Evolutionary conservation across 2,329 filamentous ascomycete species (phyloP).

Genomic region (Diatrype stigma): DNA sequence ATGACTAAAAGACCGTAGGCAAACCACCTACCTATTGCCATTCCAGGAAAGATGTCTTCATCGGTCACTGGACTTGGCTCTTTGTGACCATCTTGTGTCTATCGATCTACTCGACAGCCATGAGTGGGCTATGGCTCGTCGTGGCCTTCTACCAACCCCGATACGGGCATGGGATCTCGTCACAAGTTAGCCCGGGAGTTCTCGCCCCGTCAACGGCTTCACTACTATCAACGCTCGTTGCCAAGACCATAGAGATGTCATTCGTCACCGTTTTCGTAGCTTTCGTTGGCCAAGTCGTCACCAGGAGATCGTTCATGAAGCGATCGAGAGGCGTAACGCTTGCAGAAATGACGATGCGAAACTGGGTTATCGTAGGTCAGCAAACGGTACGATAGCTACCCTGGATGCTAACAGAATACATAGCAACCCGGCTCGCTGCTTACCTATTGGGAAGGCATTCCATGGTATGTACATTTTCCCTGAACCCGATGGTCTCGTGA

Average conservation of each 20-base stretch:
- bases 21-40: conserved; percentile 23
- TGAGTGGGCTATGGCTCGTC: conserved; percentile 63
- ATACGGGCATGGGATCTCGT: conserved; percentile 56
- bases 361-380: conserved; percentile 58
- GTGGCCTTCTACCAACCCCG: conserved; percentile 58
- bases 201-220: conserved; percentile 62
- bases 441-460: conserved; percentile 62
- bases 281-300: conserved; percentile 70
- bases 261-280: conserved; percentile 76
- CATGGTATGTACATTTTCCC: conserved; percentile 26
- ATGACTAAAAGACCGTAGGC: conserved; percentile 10
- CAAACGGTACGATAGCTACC: neutral
- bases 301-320: conserved; percentile 60
- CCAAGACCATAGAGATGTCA: conserved; percentile 72
- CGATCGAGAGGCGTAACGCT: conserved; percentile 63
- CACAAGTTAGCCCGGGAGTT: conserved; percentile 39
- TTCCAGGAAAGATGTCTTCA: conserved; percentile 24
- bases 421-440: conserved; percentile 67
- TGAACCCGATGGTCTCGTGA: neutral
- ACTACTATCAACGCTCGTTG: conserved; percentile 62
- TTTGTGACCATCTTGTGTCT: conserved; percentile 41
- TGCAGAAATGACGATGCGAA: conserved; percentile 73
- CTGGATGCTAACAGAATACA: conserved; percentile 1
- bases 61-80: conserved; percentile 40
- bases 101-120: conserved; percentile 59